Conservation (phyloP, 805 yeast species). For the Yarrowia keelungensis region DNA sequence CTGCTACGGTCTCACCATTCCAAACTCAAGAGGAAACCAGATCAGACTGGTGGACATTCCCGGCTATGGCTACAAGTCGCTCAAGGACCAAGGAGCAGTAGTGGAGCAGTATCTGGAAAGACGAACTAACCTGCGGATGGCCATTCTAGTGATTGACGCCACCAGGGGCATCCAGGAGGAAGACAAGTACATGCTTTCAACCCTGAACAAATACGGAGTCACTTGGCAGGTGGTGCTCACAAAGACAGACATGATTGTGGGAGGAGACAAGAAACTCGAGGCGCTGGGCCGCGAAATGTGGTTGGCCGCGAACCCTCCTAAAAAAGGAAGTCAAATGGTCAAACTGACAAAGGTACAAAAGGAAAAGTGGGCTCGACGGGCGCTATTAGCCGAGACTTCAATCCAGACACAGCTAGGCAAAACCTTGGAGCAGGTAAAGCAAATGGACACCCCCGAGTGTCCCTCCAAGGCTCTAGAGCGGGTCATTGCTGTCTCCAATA, state of each 20-base stretch:
- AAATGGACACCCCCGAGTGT: conserved; percentile 20
- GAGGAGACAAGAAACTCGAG: conserved; percentile 33
- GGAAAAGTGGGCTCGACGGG: conserved; percentile 34
- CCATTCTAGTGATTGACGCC: conserved; percentile 68
- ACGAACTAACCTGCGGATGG: conserved; percentile 61
- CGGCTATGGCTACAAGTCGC: conserved; percentile 83
- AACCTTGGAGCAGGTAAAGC: conserved; percentile 19
- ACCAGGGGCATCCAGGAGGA: conserved; percentile 63
- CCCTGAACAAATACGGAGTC: conserved; percentile 61
- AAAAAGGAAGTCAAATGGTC: background rate
- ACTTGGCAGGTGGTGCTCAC: conserved; percentile 80
- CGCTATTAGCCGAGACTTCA: conserved; percentile 38
- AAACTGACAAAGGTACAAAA: conserved; percentile 1
- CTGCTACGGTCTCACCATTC: conserved; percentile 55
- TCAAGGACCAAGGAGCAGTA: conserved; percentile 68
- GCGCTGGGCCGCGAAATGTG: conserved; percentile 25
- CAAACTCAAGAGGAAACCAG: conserved; percentile 60
- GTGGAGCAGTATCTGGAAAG: conserved; percentile 67
- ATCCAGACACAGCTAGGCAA: conserved; percentile 26
- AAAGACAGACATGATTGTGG: conserved; percentile 68
- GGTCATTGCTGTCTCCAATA: conserved; percentile 34
- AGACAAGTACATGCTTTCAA: conserved; percentile 62
- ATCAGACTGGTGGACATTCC: conserved; percentile 83
- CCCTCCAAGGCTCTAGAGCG: conserved; percentile 35
- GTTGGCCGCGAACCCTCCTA: conserved; percentile 18